Evolutionary conservation across 192 early-diverging fungal genomes (phyloP).

Genomic region (Spizellomyces punctatus): DNA sequence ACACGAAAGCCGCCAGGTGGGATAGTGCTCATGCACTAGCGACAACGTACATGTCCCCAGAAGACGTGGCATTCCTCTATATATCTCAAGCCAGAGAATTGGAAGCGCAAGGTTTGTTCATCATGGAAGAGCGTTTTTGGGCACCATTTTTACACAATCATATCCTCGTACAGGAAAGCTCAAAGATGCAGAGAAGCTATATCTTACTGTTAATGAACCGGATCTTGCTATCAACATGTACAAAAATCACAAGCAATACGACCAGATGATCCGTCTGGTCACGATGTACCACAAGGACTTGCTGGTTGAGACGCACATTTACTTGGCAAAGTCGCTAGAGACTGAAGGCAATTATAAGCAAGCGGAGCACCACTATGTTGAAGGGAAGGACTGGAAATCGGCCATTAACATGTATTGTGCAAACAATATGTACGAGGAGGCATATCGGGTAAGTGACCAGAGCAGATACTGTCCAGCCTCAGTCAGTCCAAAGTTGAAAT

Average conservation of each 20-base stretch:
- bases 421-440: conserved; percentile 66
- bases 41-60: conserved; percentile 59
- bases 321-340: conserved; percentile 63
- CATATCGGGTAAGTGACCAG: conserved; percentile 53
- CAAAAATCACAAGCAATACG: conserved; percentile 69
- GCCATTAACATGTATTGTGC: conserved; percentile 73
- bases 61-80: conserved; percentile 60
- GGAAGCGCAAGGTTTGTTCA: conserved; percentile 49
- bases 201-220: conserved; percentile 62
- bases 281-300: conserved; percentile 65
- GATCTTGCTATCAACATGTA: conserved; percentile 74
- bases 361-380: conserved; percentile 66
- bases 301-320: conserved; percentile 62
- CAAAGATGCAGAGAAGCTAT: conserved; percentile 67
- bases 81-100: conserved; percentile 63
- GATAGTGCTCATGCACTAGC: conserved; percentile 65
- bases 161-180: conserved; percentile 44
- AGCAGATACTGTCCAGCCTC: background rate
- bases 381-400: conserved; percentile 64
- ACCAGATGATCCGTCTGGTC: conserved; percentile 67
- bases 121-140: background rate
- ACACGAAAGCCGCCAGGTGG: conserved; percentile 60
- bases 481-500: background rate
- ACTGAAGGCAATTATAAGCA: conserved; percentile 62
- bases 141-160: background rate